Base-by-base conservation (phyloP, 2,329 filamentous ascomycete species). In the Colletotrichum sp. region DNA sequence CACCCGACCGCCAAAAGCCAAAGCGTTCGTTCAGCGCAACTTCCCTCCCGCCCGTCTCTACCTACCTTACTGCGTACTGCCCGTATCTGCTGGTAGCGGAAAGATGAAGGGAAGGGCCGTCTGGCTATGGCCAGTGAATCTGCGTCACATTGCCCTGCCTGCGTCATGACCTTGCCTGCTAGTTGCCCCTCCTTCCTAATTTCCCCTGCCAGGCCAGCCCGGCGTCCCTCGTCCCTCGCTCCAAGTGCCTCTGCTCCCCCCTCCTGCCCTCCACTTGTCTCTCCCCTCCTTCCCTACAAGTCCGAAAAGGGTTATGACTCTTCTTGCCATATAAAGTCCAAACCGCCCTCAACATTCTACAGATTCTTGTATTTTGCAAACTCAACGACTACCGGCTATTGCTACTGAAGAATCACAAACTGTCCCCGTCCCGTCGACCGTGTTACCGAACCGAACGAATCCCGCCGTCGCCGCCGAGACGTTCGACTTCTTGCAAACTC, bases 221-320 rank as follows among this genome's bases (percentile, higher is more conserved):
- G 49, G 63, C 13, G 64, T 68, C 39, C 64, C 68, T 66, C 66
- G 71, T 79, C 78, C 79, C 78, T 79, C 77, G 78, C 79, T 67
- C 80, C 78, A 76, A 76, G 44, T 60, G 34, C 59, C 59, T 28
- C 71, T 79, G 78, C 79, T 78, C 79, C 77, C 79, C 68, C 80
- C 78, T 77, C 77, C 57, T 52, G 34, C 59, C 59, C 34, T 69
- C 70, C 52, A 60, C 72, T 59, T 71, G 24, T n/a, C 65, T 71
- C 60, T 59, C 62, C 65, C 71, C 71, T 73, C 71, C 71, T 70
- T 73, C 65, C 30, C 34, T 62, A 36, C 60, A 59, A 62, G 32
- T 24, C 69, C 57, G n/a, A 55, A 59, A 69, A 65, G 12, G 57
- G n/a, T 30, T 60, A 24, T 52, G 64, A 65, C 73, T 73, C 44